phyloP scores from a whole-genome alignment of 495 filamentous ascomycete genomes.

The Bathelium albidoporum region DNA sequence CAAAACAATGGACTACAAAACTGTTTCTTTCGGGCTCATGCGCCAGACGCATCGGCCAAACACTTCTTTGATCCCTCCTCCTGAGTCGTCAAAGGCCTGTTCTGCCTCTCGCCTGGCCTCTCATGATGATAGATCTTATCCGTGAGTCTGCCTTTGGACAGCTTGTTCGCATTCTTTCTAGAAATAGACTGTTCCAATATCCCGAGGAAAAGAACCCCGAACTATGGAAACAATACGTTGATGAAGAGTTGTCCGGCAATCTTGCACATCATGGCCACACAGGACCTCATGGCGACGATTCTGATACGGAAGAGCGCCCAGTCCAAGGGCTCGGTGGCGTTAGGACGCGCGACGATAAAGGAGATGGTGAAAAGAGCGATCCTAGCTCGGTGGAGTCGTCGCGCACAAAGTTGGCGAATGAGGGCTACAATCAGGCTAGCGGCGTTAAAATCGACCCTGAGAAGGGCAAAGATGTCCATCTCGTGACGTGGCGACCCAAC shows the following conservation, averaged over 20 bases:
- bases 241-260: conserved; percentile 26
- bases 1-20: not conserved
- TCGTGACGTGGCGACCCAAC: conserved; percentile 25
- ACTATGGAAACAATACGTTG: conserved; percentile 27
- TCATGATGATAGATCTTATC: conserved; percentile 21
- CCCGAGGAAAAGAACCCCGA: conserved; percentile 26
- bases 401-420: conserved; percentile 8
- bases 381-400: not conserved
- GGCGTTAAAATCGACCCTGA: conserved; percentile 27
- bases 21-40: not conserved
- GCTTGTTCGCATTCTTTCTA: conserved; percentile 23
- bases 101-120: not conserved
- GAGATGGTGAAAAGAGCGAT: conserved; percentile 1
- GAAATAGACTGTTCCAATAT: conserved; percentile 22
- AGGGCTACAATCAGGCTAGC: conserved; percentile 21
- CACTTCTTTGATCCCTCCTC: not conserved
- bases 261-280: conserved; percentile 26
- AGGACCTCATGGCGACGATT: conserved; percentile 12
- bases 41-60: not conserved
- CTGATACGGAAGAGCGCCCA: conserved; percentile 14
- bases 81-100: not conserved
- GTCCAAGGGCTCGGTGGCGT: conserved; percentile 14
- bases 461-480: conserved; percentile 26
- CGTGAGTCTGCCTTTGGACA: conserved; percentile 31
- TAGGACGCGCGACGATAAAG: conserved; percentile 20